These are phyloP conservation scores for Atkinsonella texensis DNA, from an alignment of 2,329 filamentous ascomycete genomes.

Conservation along the genomic window DNA sequence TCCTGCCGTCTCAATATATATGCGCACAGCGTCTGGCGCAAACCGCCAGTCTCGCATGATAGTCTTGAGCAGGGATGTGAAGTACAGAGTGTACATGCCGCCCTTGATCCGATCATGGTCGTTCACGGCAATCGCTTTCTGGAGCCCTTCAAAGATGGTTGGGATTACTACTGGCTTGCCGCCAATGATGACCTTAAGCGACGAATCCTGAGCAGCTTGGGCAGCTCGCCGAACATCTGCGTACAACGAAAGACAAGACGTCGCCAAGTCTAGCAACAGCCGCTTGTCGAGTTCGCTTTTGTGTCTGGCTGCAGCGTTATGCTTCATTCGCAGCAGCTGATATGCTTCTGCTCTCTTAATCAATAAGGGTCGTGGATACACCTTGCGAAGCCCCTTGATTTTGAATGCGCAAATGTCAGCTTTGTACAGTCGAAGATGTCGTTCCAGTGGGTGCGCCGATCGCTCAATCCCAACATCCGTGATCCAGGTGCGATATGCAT, in stretches of 20 bases:
- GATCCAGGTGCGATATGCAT: conserved; percentile 90
- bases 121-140: conserved; percentile 62
- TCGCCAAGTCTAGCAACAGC: conserved; percentile 73
- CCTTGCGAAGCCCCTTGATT: conserved; percentile 81
- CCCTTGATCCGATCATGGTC: conserved; percentile 93
- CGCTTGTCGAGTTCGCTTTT: conserved; percentile 84
- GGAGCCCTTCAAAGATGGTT: conserved; percentile 66
- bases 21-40: conserved; percentile 74
- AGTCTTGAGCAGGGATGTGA: conserved; percentile 79
- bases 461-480: conserved; percentile 94
- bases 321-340: conserved; percentile 83
- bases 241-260: conserved; percentile 83
- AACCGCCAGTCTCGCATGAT: conserved; percentile 89
- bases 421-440: conserved; percentile 71
- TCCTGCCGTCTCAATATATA: conserved; percentile 80
- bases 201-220: conserved; percentile 84
- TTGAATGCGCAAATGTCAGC: conserved; percentile 89
- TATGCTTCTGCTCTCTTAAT: conserved; percentile 90
- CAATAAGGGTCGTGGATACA: conserved; percentile 84
- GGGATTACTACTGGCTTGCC: conserved; percentile 83
- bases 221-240: conserved; percentile 92
- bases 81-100: conserved; percentile 79
- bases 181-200: conserved; percentile 81
- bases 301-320: conserved; percentile 79
- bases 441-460: conserved; percentile 84